These are phyloP conservation scores for Cryphonectria japonica DNA, from an alignment of 2,329 filamentous ascomycete species.

Conservation along the genomic window DNA sequence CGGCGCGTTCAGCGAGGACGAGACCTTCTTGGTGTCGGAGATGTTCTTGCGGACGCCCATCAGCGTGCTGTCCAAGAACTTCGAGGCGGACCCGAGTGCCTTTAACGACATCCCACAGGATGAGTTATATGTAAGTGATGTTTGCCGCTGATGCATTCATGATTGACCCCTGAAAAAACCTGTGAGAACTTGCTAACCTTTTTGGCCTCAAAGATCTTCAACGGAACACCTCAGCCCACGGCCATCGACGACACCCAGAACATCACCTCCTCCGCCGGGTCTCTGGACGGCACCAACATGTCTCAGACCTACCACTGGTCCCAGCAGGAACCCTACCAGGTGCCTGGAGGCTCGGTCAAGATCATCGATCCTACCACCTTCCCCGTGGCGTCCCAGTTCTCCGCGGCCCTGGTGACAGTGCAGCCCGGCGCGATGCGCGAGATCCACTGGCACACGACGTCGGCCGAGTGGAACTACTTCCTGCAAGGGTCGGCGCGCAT, in stretches of 20 bases:
- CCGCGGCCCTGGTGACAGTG: conserved; percentile 59
- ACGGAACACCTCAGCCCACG: conserved; percentile 51
- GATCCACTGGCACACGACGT: conserved; percentile 65
- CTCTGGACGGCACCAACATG: conserved; percentile 39
- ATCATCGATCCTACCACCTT: conserved; percentile 62
- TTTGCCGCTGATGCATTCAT: too few species aligned
- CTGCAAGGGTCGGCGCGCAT: conserved; percentile 58
- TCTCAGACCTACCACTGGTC: conserved; percentile 57
- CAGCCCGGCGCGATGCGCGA: conserved; percentile 68
- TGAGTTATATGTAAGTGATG: conserved; percentile 47
- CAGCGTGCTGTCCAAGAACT: conserved; percentile 59
- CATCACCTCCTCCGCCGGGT: conserved; percentile 49
- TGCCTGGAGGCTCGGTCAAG: conserved; percentile 62
- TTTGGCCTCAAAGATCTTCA: conserved; percentile 47
- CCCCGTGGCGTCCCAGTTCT: conserved; percentile 58
- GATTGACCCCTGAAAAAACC: too few species aligned
- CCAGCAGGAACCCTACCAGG: conserved; percentile 52
- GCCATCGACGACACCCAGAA: conserved; percentile 50
- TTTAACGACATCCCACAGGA: conserved; percentile 52
- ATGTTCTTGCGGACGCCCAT: conserved; percentile 55
- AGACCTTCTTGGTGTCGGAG: conserved; percentile 61
- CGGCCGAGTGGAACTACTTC: conserved; percentile 66
- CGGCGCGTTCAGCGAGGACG: conserved; percentile 61
- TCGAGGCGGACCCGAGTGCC: conserved; percentile 50
- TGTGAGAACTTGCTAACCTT: too few species aligned